A percentile compares a stretch with the other conserved stretches of the same genome.
phyloP scores from a whole-genome alignment of 257 asterid species.

The Linaria vulgaris region DNA sequence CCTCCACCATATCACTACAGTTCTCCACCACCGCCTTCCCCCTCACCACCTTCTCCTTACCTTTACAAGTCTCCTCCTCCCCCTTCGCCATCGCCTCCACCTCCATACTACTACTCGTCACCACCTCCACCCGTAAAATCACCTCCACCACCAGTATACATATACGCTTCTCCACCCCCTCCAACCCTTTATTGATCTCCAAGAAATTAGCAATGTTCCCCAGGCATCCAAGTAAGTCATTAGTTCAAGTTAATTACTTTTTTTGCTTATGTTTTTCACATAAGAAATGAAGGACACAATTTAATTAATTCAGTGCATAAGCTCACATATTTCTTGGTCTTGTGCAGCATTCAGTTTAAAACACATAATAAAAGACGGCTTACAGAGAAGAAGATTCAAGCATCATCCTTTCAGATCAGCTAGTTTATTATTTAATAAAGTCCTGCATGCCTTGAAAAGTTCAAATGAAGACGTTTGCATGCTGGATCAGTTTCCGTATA shows the following conservation, averaged over 20 bases:
- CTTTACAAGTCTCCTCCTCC: constrained; percentile 27
- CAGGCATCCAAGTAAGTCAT: constrained; percentile 10
- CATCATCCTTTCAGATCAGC: background rate
- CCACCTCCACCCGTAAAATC: constrained; percentile 28
- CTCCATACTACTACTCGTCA: constrained; percentile 24
- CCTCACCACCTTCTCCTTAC: constrained; percentile 22
- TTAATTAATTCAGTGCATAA: no score
- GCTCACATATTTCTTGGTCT: background rate
- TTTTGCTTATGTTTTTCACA: background rate
- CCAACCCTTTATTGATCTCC: constrained; percentile 17
- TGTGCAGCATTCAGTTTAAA: constrained; percentile 19
- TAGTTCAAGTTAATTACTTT: background rate
- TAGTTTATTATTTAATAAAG: constrained; percentile 8
- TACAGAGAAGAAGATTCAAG: constrained; percentile 11
- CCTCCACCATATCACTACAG: constrained; percentile 15
- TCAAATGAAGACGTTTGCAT: background rate
- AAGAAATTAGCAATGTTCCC: background rate
- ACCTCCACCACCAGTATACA: constrained; percentile 13
- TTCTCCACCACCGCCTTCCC: constrained; percentile 30
- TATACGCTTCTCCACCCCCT: constrained; percentile 21
- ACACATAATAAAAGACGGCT: constrained; percentile 17
- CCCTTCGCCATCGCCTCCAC: constrained; percentile 19
- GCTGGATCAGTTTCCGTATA: constrained; percentile 4
- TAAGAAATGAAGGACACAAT: no score
- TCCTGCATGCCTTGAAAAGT: background rate